phyloP scores from a whole-genome alignment of 495 filamentous ascomycete genomes.

The Trichocladium antarcticum region DNA sequence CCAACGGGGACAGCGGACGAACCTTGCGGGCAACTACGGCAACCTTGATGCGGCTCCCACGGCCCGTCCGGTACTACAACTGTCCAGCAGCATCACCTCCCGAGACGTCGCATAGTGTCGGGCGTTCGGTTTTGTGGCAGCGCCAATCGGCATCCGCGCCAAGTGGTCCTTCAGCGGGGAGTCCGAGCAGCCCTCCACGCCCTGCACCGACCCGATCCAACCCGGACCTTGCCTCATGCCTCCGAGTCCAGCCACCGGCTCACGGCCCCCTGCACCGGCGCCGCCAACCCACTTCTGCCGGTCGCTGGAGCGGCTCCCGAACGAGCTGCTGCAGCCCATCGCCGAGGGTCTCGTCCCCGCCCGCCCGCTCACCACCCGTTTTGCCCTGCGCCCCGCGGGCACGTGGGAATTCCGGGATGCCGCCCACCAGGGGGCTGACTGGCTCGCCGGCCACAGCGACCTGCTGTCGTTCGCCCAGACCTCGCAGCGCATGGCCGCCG shows the following conservation, averaged over 20 bases:
- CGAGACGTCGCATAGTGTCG: background rate
- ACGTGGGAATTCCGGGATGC: conserved; percentile 28
- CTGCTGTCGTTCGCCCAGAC: conserved; percentile 23
- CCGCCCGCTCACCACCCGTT: conserved; percentile 21
- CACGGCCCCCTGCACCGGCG: background rate
- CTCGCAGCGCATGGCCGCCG: conserved; percentile 23
- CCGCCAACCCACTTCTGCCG: background rate
- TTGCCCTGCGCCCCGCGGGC: conserved; percentile 21
- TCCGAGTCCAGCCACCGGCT: background rate
- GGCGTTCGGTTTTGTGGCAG: background rate
- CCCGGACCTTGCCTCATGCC: conserved; percentile 3
- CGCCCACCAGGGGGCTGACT: conserved; percentile 21
- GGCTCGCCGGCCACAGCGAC: conserved; percentile 16
- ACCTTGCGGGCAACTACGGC: too few relatives aligned
- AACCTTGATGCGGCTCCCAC: conserved; percentile 5
- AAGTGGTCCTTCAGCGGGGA: background rate
- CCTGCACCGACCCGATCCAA: background rate
- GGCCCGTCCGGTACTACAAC: background rate
- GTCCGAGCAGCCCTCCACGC: too few relatives aligned
- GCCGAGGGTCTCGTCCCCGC: conserved; percentile 20
- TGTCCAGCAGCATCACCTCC: background rate
- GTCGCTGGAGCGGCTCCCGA: conserved; percentile 20
- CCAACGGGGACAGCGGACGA: conserved; percentile 1
- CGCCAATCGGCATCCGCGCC: background rate
- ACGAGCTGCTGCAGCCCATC: conserved; percentile 25